These are phyloP conservation scores for Yarrowia osloensis DNA, from an alignment of 805 yeast genomes.

Conservation along the genomic window DNA sequence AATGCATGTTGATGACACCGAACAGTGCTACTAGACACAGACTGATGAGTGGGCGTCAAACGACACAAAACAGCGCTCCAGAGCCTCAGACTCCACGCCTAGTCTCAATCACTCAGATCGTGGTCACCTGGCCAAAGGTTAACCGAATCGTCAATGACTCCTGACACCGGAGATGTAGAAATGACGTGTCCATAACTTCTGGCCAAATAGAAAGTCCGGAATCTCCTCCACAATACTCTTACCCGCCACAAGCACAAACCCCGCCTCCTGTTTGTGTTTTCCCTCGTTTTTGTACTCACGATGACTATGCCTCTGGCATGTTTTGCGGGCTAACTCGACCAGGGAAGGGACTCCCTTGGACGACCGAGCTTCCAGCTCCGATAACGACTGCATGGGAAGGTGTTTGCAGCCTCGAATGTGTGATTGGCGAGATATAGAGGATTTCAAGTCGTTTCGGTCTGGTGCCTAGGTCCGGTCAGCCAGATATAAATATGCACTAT, in stretches of 20 bases:
- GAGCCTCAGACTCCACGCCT: too few relatives aligned
- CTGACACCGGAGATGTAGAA: too few relatives aligned
- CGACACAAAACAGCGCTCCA: too few relatives aligned
- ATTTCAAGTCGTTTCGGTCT: neutral
- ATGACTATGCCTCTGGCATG: conserved; percentile 1
- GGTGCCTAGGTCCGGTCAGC: neutral
- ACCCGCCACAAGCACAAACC: too few relatives aligned
- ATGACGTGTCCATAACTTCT: too few relatives aligned
- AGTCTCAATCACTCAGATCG: too few relatives aligned
- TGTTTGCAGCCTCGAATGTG: neutral
- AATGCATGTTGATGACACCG: too few relatives aligned
- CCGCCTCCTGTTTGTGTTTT: neutral
- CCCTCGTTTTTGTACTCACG: conserved; percentile 5
- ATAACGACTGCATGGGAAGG: conserved; percentile 21
- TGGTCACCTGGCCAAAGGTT: neutral
- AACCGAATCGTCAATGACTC: neutral
- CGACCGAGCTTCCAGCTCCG: conserved; percentile 21
- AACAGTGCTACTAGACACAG: too few relatives aligned
- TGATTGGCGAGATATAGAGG: neutral
- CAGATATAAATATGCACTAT: conserved; percentile 8
- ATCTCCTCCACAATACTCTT: too few relatives aligned
- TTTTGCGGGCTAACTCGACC: conserved; percentile 22
- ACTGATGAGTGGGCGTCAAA: too few relatives aligned
- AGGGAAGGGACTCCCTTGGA: conserved; percentile 5
- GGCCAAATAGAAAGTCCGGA: too few relatives aligned